Evolutionary conservation across 106 monocot species (phyloP).

Genomic region (Platanthera zijinensis): DNA sequence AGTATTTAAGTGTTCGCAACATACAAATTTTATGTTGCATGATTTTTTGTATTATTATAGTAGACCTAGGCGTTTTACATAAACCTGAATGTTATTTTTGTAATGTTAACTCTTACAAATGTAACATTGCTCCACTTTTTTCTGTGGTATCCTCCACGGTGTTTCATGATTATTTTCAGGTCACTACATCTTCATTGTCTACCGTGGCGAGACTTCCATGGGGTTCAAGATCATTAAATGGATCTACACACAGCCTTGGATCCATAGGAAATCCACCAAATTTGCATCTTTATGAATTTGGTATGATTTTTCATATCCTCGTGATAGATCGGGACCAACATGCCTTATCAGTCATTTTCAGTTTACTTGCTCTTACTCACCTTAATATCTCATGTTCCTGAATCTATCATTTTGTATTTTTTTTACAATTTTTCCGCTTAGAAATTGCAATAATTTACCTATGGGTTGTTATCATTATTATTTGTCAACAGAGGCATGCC

Average conservation of each 20-base stretch:
- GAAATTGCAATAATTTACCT: constrained; percentile 12
- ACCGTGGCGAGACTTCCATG: constrained; percentile 78
- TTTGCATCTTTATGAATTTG: constrained; percentile 83
- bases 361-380: not conserved
- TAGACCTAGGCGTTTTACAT: too few relatives aligned
- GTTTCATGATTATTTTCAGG: constrained; percentile 26
- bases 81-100: too few relatives aligned
- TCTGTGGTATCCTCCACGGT: too few relatives aligned
- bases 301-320: constrained; percentile 19
- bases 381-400: not conserved
- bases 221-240: constrained; percentile 40
- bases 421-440: not conserved
- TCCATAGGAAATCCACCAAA: constrained; percentile 11
- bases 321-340: not conserved
- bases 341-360: not conserved
- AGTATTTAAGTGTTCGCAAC: too few relatives aligned
- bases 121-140: too few relatives aligned
- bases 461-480: constrained; percentile 25
- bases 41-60: too few relatives aligned
- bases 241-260: constrained; percentile 1
- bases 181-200: constrained; percentile 70
- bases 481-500: constrained; percentile 85
- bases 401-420: not conserved
- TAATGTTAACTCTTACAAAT: too few relatives aligned
- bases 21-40: too few relatives aligned